These are phyloP conservation scores for Elongisporangium prolatum DNA, from an alignment of 352 stramenopile genomes.

Conservation along the genomic window DNA sequence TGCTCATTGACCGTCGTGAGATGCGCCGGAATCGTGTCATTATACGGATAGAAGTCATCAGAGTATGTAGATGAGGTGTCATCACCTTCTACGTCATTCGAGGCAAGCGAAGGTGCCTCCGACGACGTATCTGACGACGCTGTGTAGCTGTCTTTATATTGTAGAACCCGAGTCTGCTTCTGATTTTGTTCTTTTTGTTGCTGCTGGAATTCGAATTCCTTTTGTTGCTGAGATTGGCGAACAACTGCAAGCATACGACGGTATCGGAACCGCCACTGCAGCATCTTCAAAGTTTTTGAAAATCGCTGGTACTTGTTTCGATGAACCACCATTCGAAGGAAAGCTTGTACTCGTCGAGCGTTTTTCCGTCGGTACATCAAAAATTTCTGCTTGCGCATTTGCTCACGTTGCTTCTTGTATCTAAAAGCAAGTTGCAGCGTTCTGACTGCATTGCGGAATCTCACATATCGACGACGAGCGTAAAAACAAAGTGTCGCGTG, in stretches of 20 bases:
- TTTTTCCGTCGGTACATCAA: slow-evolving; percentile 34
- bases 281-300: slow-evolving; percentile 41
- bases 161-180: slow-evolving; percentile 13
- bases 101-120: slow-evolving; percentile 24
- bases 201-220: slow-evolving; percentile 9
- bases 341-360: slow-evolving; percentile 45
- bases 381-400: slow-evolving; percentile 20
- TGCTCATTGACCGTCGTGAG: slow-evolving; percentile 70
- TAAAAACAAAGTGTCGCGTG: slow-evolving; percentile 59
- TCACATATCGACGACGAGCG: slow-evolving; percentile 52
- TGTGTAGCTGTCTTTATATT: slow-evolving; percentile 68
- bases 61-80: slow-evolving; percentile 60
- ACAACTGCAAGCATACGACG: slow-evolving; percentile 23
- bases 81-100: slow-evolving; percentile 68
- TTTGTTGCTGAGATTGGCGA: slow-evolving; percentile 11
- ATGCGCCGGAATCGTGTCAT: slow-evolving; percentile 16
- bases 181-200: slow-evolving; percentile 22
- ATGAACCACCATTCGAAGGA: slow-evolving; percentile 48
- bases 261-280: slow-evolving; percentile 73
- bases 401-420: slow-evolving; percentile 39
- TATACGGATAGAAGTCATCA: slow-evolving; percentile 58
- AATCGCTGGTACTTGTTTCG: slow-evolving; percentile 52
- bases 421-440: slow-evolving; percentile 58
- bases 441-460: slow-evolving; percentile 42
- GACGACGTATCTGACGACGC: slow-evolving; percentile 67